These are phyloP conservation scores for Plasmodium sp. DNA, from an alignment of 169 alveolate species.

Conservation along the genomic window DNA sequence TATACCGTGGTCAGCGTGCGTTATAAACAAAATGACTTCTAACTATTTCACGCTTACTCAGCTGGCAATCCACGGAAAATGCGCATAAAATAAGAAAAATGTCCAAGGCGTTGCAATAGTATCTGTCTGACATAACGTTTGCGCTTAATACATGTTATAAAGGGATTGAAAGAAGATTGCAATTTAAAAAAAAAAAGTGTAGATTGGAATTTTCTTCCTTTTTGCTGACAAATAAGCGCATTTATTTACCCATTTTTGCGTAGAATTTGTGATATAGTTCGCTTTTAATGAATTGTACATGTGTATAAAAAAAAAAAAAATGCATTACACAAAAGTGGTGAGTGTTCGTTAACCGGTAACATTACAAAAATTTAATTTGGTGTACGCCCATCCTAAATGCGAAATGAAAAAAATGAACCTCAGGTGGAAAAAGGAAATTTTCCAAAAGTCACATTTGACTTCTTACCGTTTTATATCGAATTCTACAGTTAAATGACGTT, in stretches of 20 bases:
- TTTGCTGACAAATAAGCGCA: neutral
- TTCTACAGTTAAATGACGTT: conserved; percentile 9
- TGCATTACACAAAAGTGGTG: neutral
- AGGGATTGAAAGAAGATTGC: neutral
- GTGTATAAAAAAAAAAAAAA: neutral
- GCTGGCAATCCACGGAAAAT: conserved; percentile 4
- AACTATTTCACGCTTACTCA: conserved; percentile 1
- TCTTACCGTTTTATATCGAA: neutral
- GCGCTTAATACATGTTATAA: neutral
- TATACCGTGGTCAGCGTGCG: conserved; percentile 37
- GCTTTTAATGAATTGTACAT: neutral
- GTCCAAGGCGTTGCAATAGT: neutral
- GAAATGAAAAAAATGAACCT: neutral
- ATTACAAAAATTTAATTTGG: neutral
- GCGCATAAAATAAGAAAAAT: neutral
- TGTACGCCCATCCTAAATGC: neutral
- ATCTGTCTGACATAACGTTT: conserved; percentile 4
- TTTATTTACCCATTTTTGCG: neutral
- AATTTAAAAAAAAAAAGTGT: neutral
- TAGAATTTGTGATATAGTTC: neutral
- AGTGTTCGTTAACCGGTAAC: neutral
- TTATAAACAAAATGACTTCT: conserved; percentile 10
- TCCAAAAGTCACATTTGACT: neutral
- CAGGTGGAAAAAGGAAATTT: neutral
- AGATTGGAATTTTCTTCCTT: neutral